Evolutionary conservation across 345 rosid species (phyloP), one percentile per base, ranked within the genome.

Genomic region (Eucalyptus marginata): DNA sequence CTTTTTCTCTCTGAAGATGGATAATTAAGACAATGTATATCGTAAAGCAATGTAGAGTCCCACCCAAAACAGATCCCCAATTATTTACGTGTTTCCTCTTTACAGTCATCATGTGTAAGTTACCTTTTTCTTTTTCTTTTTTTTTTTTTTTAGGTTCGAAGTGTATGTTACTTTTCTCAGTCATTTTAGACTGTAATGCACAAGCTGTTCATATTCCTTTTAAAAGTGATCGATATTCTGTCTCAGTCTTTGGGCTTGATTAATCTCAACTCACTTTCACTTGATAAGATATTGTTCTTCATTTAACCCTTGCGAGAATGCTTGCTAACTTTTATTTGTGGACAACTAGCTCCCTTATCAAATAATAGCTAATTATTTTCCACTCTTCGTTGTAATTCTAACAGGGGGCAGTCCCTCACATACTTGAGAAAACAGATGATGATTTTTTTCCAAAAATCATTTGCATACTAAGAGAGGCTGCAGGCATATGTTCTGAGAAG

Each of bases 381-480:
- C 6, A 46, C 10, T 29, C 52, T 88, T 18, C 4, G 6, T 80
- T 89, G 29, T 22, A 24, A 87, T n/a, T 87, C 86, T 86, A 90
- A 88, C 91, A 96, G 97, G 96, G 91, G 49, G 99, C 97, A 17
- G 87, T 95, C 91, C 97, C 98, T 14, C 91, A 90, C 59, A 94
- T 97, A 80, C 76, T 96, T 49, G 93, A 93, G 92, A 94, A 95
- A 49, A 94, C 96, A 27, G 91, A 93, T 54, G 95, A 91, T 52
- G 94, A 90, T 11, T 97, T 97, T n/a, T n/a, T 95, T 91, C 88
- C 90, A 8, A 95, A 91, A 83, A 91, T 93, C 71, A 90, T 90
- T 49, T 54, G 71, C 92, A 86, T 91, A 62, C 90, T 95, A 49
- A 93, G 92, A 89, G 93, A 92, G 81, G 89, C 92, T 87, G 96